These are phyloP conservation scores for Tephrocybe sp. DNA, from an alignment of 768 basidiomycete genomes.

Conservation along the genomic window DNA sequence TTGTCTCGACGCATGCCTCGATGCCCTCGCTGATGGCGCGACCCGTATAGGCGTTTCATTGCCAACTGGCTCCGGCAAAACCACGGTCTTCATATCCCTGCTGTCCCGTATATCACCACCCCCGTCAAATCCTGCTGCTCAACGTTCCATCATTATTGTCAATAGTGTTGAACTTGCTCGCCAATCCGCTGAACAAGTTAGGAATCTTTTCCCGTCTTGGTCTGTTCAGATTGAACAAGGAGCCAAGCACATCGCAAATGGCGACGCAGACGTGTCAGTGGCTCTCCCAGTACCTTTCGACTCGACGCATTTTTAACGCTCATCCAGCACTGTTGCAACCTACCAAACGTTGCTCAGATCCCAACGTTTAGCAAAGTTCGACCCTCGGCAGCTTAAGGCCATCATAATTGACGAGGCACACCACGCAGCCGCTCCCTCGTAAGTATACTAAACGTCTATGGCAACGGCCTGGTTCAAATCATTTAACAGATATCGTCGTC, in stretches of 20 bases:
- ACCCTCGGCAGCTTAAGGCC: constrained; percentile 62
- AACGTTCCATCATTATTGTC: constrained; percentile 76
- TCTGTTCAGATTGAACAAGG: constrained; percentile 93
- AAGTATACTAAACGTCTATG: constrained; percentile 24
- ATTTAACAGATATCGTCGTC: constrained; percentile 61
- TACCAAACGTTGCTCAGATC: constrained; percentile 78
- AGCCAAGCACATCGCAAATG: constrained; percentile 65
- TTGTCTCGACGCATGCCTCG: constrained; percentile 73
- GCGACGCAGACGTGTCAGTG: constrained; percentile 80
- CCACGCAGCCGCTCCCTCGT: constrained; percentile 92
- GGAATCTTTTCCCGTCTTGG: constrained; percentile 65
- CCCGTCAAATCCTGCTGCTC: constrained; percentile 38
- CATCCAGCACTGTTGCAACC: constrained; percentile 75
- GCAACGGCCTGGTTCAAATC: not conserved
- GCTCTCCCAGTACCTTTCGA: not conserved
- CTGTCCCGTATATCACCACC: constrained; percentile 61
- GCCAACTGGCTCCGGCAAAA: constrained; percentile 87
- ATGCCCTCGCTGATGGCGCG: constrained; percentile 63
- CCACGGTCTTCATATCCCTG: constrained; percentile 86
- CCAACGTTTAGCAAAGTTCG: constrained; percentile 71
- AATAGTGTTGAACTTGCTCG: constrained; percentile 86
- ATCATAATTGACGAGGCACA: constrained; percentile 93
- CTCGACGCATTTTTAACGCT: not conserved
- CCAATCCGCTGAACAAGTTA: constrained; percentile 78
- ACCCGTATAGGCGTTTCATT: constrained; percentile 81